Conservation (phyloP, 768 basidiomycete genomes). For the Lentinula detonsa region DNA sequence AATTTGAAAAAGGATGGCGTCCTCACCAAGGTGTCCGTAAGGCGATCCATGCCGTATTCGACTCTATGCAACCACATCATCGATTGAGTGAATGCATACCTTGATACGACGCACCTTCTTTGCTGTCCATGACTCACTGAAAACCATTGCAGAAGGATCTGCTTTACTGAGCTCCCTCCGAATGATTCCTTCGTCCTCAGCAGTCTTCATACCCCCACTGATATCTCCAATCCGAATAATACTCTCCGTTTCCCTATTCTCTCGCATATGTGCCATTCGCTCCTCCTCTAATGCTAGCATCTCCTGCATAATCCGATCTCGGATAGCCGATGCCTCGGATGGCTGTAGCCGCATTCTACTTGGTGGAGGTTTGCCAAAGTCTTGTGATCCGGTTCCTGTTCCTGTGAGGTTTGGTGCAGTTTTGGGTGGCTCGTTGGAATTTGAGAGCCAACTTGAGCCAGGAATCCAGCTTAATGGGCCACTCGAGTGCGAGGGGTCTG, state of each 20-base stretch:
- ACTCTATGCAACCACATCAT: constrained; percentile 36
- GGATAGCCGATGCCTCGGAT: constrained; percentile 83
- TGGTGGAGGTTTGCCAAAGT: constrained; percentile 16
- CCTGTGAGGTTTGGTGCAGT: constrained; percentile 11
- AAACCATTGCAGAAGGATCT: constrained; percentile 93
- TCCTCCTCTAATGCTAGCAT: constrained; percentile 97
- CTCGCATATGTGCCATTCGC: constrained; percentile 89
- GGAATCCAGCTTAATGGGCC: constrained; percentile 46
- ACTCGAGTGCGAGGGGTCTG: constrained; percentile 14
- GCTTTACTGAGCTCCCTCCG: constrained; percentile 88
- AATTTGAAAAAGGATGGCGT: constrained; percentile 1
- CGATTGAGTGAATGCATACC: neutral
- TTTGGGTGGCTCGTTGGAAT: constrained; percentile 15
- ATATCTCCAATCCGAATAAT: constrained; percentile 53
- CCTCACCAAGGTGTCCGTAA: constrained; percentile 87
- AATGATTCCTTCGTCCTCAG: constrained; percentile 92
- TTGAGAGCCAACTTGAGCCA: constrained; percentile 46
- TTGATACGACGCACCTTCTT: constrained; percentile 64
- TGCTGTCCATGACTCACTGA: constrained; percentile 90
- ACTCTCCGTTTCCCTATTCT: constrained; percentile 59
- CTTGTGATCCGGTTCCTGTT: constrained; percentile 8
- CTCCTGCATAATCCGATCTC: constrained; percentile 96
- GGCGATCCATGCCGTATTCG: constrained; percentile 91
- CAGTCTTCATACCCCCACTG: constrained; percentile 53
- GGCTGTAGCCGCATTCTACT: constrained; percentile 70